Base-by-base conservation (phyloP, 176 grass and related monocot species). In the Calamus simplicifolius region DNA sequence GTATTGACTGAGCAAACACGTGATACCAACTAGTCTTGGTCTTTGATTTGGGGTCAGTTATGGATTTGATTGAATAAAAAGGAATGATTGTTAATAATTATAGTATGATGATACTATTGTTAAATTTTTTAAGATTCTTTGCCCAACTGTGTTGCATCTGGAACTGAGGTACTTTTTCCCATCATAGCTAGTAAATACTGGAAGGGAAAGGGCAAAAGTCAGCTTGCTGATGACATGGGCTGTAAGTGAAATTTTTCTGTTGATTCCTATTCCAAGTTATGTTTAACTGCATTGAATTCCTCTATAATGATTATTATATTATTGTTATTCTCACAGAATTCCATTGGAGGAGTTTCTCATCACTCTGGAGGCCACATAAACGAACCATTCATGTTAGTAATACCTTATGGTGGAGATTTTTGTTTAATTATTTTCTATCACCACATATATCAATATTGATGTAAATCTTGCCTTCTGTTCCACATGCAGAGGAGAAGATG, bases 201-300 rank as follows among this genome's bases (percentile, higher is more conserved):
- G 91, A 71, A 86, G 78, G 38, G 91, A 96, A 69, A 85, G 86
- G 66, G 91, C 86, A 73, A 96, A 96, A 87, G 91, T 90, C 65
- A 90, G 91, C 59, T 60, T 96, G n/a, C 58, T 90, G 73, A 81
- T 90, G 80, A 96, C 83, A 50, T 96, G 91, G 91, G 86, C 83
- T 74, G 91, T 96, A 87, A 50, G 79, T 71, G 29, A 69, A 72
- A 43, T 51, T 54, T 68, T 64, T 27, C 51, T 26, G 51, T 23
- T 25, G 59, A 51, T 59, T 2, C 48, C 29, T 59, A n/a, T 48
- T 67, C 51, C 12, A 17, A 56, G 18, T 6, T 64, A 17, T 55
- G 59, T 67, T 35, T 30, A 35, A 29, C 5, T 15, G 3, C 16
- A 17, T 12, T 27, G 35, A 53, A 27, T 16, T 17, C 5, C 50